A percentile compares a stretch with the other conserved stretches of the same genome.
phyloP scores from a whole-genome alignment of 345 rosid species.

The Moricandia arvensis region DNA sequence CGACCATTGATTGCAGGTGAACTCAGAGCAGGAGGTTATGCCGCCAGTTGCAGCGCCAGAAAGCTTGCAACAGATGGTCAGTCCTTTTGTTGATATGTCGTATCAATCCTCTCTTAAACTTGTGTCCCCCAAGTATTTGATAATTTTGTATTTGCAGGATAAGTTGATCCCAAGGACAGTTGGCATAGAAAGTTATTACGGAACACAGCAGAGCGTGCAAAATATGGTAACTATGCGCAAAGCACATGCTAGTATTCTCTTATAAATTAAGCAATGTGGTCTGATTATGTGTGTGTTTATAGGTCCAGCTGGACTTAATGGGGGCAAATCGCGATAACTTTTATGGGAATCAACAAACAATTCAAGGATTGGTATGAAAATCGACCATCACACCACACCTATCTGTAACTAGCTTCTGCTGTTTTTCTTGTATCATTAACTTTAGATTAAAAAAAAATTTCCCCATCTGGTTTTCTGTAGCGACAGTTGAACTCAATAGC shows the following conservation, averaged over 20 bases:
- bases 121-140: background rate
- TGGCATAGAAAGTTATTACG: conserved; percentile 50
- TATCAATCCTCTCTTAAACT: conserved; percentile 9
- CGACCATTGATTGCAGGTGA: conserved; percentile 48
- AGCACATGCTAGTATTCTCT: background rate
- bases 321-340: conserved; percentile 52
- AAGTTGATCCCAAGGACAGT: conserved; percentile 50
- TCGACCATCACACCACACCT: conserved; percentile 28
- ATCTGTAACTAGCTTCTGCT: conserved; percentile 18
- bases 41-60: conserved; percentile 51
- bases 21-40: conserved; percentile 57
- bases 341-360: conserved; percentile 52
- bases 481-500: conserved; percentile 60
- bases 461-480: conserved; percentile 35
- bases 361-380: conserved; percentile 59
- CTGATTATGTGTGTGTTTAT: conserved; percentile 20
- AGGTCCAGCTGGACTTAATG: conserved; percentile 68
- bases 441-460: conserved; percentile 18
- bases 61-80: conserved; percentile 65
- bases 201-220: conserved; percentile 46
- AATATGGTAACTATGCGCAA: conserved; percentile 44
- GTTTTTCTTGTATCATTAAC: conserved; percentile 25
- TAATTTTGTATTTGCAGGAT: conserved; percentile 40
- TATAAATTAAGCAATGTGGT: conserved; percentile 3
- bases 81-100: conserved; percentile 29